Base-by-base conservation (phyloP, 345 rosid genomes). In the Erodium maritimum region DNA sequence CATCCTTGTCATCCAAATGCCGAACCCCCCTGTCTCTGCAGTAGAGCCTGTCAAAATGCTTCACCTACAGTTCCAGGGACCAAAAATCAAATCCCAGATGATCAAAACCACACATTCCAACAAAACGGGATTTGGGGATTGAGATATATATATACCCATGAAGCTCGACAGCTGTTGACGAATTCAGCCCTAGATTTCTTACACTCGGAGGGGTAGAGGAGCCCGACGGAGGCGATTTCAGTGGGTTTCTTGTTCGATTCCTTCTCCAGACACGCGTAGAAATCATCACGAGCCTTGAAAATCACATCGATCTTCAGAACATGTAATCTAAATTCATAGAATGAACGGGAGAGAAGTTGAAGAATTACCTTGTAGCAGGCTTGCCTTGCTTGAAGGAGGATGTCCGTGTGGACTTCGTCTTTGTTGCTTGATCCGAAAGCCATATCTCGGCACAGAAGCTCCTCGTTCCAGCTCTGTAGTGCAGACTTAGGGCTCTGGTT, bases 31-130 rank as follows among this genome's bases (percentile, higher is more conserved):
- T 87, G 70, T 81, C 74, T 74, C 69, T 67, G 62, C 86, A 75
- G 16, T 80, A 80, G 70, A 69, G 69, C 65, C 89, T 70, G 67
- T 84, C 91, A 67, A 87, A 87, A 87, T 80, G 89, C 68, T 82
- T 87, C 77, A 87, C 89, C 95, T 84, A 11, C 59, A 62, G 24
- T 21, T 8, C 18, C 46, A 53, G 2, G 1, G 14, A 21, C 19
- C 22, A 52, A 21, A 24, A 60, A 55, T 25, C 7, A 54, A 14
- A 50, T 55, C 11, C 13, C 9, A 50, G 33, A 57, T 5, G 29
- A 52, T 17, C 51, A 21, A 3, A 23, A 13, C 18, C 18, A 17
- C n/a, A 60, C 48, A 18, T 33, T 5, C 23, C n/a, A 3, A 19
- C 17, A 50, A 50, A 60, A n/a, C 20, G 18, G 3, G 24, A 29